These are phyloP conservation scores for Diutina rugosa DNA, from an alignment of 1,139 yeast genomes.

Conservation along the genomic window DNA sequence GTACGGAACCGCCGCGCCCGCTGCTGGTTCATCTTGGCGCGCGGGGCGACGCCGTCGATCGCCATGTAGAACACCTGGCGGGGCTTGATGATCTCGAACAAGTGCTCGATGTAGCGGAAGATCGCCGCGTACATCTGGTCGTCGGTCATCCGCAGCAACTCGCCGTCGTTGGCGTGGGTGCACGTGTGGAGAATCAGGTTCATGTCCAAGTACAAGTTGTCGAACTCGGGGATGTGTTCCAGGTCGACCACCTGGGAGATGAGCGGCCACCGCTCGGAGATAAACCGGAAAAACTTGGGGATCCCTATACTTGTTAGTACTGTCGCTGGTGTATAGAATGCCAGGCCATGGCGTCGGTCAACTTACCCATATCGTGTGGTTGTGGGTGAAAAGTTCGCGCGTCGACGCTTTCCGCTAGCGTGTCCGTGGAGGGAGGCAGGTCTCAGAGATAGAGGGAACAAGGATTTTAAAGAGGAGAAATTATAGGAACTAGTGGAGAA, in stretches of 20 bases:
- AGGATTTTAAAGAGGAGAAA: too few species aligned
- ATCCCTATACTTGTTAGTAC: conserved; percentile 42
- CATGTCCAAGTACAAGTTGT: conserved; percentile 87
- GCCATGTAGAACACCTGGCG: conserved; percentile 87
- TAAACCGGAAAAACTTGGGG: conserved; percentile 91
- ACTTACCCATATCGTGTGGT: not conserved
- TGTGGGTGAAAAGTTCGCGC: not conserved
- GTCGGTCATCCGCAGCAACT: conserved; percentile 87
- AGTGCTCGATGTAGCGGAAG: conserved; percentile 81
- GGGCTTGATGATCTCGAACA: conserved; percentile 87
- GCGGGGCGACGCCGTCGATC: conserved; percentile 97
- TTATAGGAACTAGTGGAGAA: too few species aligned
- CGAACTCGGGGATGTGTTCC: conserved; percentile 93
- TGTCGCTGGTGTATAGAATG: too few species aligned
- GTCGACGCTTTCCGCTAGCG: not conserved
- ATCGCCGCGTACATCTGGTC: conserved; percentile 91
- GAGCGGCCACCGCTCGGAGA: conserved; percentile 95
- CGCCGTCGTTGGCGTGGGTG: conserved; percentile 80
- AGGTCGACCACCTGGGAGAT: conserved; percentile 51
- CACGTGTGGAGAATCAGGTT: conserved; percentile 97
- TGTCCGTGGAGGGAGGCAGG: too few species aligned
- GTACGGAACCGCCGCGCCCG: conserved; percentile 89
- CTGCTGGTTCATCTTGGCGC: conserved; percentile 98
- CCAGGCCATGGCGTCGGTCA: too few species aligned
- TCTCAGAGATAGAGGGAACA: too few species aligned